phyloP scores from a whole-genome alignment of 331 rosid genomes.

The Stylosanthes scabra region DNA sequence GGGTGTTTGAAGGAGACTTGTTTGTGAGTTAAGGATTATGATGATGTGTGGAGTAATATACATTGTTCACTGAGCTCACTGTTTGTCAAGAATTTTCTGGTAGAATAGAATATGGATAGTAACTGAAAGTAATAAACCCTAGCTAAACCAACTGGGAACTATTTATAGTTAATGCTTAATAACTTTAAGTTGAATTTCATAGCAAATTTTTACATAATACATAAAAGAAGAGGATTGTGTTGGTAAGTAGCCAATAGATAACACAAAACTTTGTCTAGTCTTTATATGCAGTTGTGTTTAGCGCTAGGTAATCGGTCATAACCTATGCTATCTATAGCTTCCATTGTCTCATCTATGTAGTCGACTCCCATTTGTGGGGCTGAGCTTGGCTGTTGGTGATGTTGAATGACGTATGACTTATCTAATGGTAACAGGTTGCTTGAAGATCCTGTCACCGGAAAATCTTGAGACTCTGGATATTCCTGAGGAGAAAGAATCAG shows the following conservation, averaged over 20 bases:
- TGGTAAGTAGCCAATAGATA: not conserved
- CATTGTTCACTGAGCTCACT: too few relatives aligned
- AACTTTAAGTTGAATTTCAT: too few relatives aligned
- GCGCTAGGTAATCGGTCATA: not conserved
- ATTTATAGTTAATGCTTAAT: too few relatives aligned
- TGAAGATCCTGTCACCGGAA: constrained; percentile 77
- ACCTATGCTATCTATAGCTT: not conserved
- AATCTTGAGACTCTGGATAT: constrained; percentile 83
- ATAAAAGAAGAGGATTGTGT: not conserved
- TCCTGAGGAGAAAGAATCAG: constrained; percentile 50
- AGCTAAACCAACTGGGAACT: too few relatives aligned
- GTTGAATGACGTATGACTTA: constrained; percentile 32
- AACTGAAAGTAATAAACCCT: too few relatives aligned
- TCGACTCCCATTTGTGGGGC: not conserved
- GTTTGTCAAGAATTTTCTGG: too few relatives aligned
- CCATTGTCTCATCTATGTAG: not conserved
- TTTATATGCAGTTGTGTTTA: not conserved
- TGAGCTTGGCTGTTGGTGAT: not conserved
- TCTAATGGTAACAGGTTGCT: constrained; percentile 74
- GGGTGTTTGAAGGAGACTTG: not conserved
- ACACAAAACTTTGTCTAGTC: not conserved
- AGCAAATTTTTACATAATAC: not conserved
- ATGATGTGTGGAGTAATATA: not conserved
- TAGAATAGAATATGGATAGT: too few relatives aligned
- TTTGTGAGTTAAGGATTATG: not conserved